These are phyloP conservation scores for Helianthus tuberosus DNA, from an alignment of 129 eudicot genomes.

Conservation along the genomic window DNA sequence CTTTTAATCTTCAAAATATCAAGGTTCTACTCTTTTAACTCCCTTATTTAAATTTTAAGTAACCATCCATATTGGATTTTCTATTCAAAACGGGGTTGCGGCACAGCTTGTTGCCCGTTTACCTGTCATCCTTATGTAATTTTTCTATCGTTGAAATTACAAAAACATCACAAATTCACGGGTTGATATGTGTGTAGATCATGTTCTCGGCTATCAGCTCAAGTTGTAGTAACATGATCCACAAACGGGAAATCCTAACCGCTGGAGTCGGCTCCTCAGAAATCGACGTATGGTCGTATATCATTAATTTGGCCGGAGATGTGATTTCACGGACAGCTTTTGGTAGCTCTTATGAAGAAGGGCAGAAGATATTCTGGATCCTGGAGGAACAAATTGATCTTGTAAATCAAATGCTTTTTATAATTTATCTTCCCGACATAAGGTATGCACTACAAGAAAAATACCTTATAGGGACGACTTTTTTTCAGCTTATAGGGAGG, in stretches of 20 bases:
- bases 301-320: conserved; percentile 25
- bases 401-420: background rate
- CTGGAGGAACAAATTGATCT: conserved; percentile 34
- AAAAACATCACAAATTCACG: background rate
- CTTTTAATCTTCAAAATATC: conserved; percentile 54
- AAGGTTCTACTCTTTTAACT: conserved; percentile 27
- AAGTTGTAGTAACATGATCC: conserved; percentile 48
- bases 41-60: no score
- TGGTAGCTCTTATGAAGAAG: conserved; percentile 36
- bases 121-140: no score
- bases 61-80: background rate
- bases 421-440: conserved; percentile 26
- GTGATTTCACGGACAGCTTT: conserved; percentile 39
- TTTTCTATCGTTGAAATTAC: no score
- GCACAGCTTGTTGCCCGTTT: no score
- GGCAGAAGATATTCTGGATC: conserved; percentile 26
- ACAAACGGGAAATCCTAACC: conserved; percentile 42
- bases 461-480: no score
- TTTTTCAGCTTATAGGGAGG: no score
- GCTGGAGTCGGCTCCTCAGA: conserved; percentile 9
- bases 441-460: no score
- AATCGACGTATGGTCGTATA: conserved; percentile 35
- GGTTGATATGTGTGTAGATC: conserved; percentile 18
- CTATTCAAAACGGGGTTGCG: no score
- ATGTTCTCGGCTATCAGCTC: conserved; percentile 34